Evolutionary conservation across 2,329 filamentous ascomycete genomes (phyloP).

Genomic region (Aspergillus neoniger): DNA sequence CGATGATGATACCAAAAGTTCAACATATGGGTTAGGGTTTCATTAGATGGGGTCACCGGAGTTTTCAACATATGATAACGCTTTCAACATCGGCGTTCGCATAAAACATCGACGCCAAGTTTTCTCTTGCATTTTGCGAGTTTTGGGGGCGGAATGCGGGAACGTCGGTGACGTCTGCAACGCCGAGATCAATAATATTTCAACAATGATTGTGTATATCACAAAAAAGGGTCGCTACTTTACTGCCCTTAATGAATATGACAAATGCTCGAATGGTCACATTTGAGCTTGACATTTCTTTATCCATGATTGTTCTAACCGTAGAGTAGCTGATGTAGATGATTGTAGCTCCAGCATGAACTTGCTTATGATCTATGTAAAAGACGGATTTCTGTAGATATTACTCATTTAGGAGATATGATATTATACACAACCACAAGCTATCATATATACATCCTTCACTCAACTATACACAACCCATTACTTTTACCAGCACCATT

Average conservation of each 20-base stretch:
- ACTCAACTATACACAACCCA: neutral
- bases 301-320: too few relatives aligned
- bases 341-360: too few relatives aligned
- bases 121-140: constrained; percentile 16
- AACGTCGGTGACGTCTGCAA: constrained; percentile 19
- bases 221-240: constrained; percentile 21
- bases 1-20: constrained; percentile 47
- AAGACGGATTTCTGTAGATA: too few relatives aligned
- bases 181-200: constrained; percentile 33
- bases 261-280: neutral
- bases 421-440: neutral
- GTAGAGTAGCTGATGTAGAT: too few relatives aligned
- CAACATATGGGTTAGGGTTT: constrained; percentile 45
- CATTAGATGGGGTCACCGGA: constrained; percentile 40
- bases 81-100: constrained; percentile 53
- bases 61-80: constrained; percentile 46
- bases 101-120: constrained; percentile 20
- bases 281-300: neutral
- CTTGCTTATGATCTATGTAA: too few relatives aligned
- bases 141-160: constrained; percentile 16
- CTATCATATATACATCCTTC: neutral
- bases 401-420: too few relatives aligned
- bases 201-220: constrained; percentile 38
- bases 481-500: too few relatives aligned
- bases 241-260: constrained; percentile 13